Base-by-base conservation (phyloP, 2,329 filamentous ascomycete genomes). In the Pochonia chlamydosporia region DNA sequence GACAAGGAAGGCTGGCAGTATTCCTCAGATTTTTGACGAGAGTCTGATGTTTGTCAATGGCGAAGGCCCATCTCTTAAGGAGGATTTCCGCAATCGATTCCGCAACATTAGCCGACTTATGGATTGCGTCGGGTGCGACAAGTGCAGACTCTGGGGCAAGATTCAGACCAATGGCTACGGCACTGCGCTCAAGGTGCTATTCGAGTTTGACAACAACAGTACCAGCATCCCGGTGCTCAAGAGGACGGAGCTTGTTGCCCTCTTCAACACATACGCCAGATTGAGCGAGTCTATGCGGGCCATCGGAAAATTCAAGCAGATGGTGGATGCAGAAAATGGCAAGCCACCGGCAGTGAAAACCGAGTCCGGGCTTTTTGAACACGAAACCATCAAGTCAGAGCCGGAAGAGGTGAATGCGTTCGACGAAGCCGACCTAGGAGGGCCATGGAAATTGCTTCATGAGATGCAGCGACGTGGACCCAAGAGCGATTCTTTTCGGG, bases 81-180 rank as follows among this genome's bases (percentile, higher is more conserved):
- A 97, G 63, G 93, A 99, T 62, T 99, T 99, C 75, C 86, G 89
- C 58, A 93, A 95, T 66, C 87, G 93, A 14, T 99, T 99, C 77
- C 84, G 93, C 63, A 99, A 99, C 63, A 88, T 99, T 51, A 95
- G 88, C 64, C 84, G 93, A 35, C 78, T 97, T 54, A 99, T 99
- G 93, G 93, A 99, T 67, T 99, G 93, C 57, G 92, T 97, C 18
- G 93, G 93, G 39, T 99, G 93, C 67, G 93, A 99, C 71, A 99
- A 99, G 72, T 99, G 93, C 69, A 84, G 93, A 8, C 82, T 99
- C 3, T 99, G 93, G 93, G 93, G 93, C 42, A 99, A 99, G 70
- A 71, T 99, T 31, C 93, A 99, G 70, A 95, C 90, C 1, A 87
- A 88, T 11, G 93, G 93, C 3, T 97, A 96, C 63, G 93, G 93